phyloP scores from a whole-genome alignment of 768 basidiomycete genomes.

The Strobilomyces echinocephalus region DNA sequence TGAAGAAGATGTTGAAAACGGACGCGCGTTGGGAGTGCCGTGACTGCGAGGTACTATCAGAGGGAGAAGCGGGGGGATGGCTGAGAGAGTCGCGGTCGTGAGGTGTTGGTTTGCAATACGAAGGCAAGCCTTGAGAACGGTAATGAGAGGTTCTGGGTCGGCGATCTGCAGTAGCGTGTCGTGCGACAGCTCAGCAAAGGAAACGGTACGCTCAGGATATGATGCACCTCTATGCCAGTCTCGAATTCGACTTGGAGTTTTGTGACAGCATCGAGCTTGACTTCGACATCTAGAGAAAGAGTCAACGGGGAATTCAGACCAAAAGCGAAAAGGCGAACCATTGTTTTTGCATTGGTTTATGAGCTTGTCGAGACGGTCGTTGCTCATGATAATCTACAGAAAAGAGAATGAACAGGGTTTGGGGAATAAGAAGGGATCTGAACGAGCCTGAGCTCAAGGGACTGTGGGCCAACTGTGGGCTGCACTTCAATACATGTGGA shows the following conservation, averaged over 20 bases:
- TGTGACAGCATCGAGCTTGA: conserved; percentile 73
- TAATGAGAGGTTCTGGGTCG: conserved; percentile 68
- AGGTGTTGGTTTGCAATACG: conserved; percentile 80
- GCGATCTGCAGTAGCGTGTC: conserved; percentile 46
- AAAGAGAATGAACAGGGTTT: conserved; percentile 10
- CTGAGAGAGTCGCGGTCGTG: conserved; percentile 68
- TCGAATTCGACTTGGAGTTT: conserved; percentile 77
- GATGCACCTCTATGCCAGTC: conserved; percentile 58
- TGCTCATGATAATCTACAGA: conserved; percentile 44
- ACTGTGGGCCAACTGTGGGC: conserved; percentile 3
- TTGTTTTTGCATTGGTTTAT: conserved; percentile 61
- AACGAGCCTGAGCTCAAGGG: conserved; percentile 23
- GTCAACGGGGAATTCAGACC: conserved; percentile 5
- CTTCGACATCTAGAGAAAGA: conserved; percentile 60
- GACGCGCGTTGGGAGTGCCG: conserved; percentile 25
- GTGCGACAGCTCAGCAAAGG: conserved; percentile 12
- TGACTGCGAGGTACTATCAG: conserved; percentile 47
- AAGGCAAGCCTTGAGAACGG: conserved; percentile 66
- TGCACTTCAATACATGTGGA: conserved; percentile 8
- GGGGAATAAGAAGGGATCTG: conserved; percentile 6
- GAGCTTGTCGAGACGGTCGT: conserved; percentile 54
- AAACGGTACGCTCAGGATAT: conserved; percentile 7
- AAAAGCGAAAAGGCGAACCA: conserved; percentile 37
- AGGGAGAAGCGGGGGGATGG: conserved; percentile 61
- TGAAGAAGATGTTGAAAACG: conserved; percentile 52